Evolutionary conservation across 208 protist species (phyloP), one percentile per base, ranked within the genome.

Genomic region (Trichomonas gallinae): DNA sequence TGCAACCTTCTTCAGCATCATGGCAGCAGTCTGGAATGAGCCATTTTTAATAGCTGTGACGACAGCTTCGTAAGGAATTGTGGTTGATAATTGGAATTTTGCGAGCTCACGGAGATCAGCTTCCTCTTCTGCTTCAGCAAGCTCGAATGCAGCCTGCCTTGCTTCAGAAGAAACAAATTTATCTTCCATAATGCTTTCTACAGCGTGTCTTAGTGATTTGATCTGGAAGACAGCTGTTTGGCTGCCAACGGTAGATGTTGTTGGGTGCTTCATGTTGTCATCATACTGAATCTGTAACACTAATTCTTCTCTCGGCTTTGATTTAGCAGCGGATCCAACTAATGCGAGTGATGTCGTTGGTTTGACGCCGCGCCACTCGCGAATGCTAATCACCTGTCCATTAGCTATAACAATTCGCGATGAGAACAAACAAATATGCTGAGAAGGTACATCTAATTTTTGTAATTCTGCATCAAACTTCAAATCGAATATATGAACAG

Each of bases 401-500:
- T 34, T 36, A n/a, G 44, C n/a, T 6, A 44, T 31, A 51, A 51
- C 44, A 38, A 93, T 93, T 34, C 34, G 48, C 0, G 9, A 38
- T 9, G 42, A 0, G 46, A 93, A 93, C 38, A 93, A 23, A 17
- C 42, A 48, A 38, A 44, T 26, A 8, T 51, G 15, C 9, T 51
- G 11, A 34, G 87, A 34, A 8, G 11, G 23, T 38, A 51, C 44
- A 17, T 93, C 44, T 38, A 93, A 8, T 0, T 51, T 48, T 93
- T 93, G 87, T 1, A 93, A 38, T 51, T 93, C 87, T 17, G 87
- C 87, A 93, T 93, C 87, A 36, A 93, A 93, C 31, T 93, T 93
- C 0, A 93, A 38, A 36, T 93, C 87, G 26, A 34, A 93, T 23
- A 93, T 93, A 42, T 51, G 40, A 38, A 93, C 44, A 23, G 40